These are phyloP conservation scores for Silene noctiflora DNA, from an alignment of 179 eudicot species.

Conservation along the genomic window DNA sequence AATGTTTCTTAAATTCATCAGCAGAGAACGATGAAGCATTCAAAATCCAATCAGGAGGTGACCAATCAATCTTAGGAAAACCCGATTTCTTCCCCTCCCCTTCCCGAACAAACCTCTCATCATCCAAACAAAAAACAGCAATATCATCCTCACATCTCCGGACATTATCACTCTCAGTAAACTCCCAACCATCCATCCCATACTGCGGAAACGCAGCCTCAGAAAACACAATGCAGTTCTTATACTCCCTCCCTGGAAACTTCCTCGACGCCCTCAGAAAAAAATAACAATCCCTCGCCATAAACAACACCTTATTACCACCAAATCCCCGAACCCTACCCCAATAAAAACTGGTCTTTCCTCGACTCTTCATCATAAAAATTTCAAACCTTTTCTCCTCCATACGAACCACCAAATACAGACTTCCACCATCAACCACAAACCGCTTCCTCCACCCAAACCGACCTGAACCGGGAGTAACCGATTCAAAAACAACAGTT, in stretches of 20 bases:
- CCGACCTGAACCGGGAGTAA: no score
- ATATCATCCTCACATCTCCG: not conserved
- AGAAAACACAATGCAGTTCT: conserved; percentile 14
- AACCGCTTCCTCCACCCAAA: no score
- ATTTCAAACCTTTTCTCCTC: not conserved
- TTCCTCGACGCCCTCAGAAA: not conserved
- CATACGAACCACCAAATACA: no score
- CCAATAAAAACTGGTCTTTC: not conserved
- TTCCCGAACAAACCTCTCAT: no score
- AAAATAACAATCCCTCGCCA: conserved; percentile 9
- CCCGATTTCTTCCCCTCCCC: not conserved
- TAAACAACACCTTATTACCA: not conserved
- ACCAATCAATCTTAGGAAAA: conserved; percentile 13
- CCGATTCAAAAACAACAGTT: no score
- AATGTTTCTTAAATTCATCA: no score
- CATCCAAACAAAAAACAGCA: conserved; percentile 1
- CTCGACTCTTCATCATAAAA: not conserved
- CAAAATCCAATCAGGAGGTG: no score
- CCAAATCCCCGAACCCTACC: not conserved
- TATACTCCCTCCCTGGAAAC: conserved; percentile 11
- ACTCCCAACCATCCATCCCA: not conserved
- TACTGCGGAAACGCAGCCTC: conserved; percentile 10
- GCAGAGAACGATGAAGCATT: no score
- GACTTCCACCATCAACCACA: no score
- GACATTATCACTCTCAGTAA: not conserved